These are phyloP conservation scores for Sclerotinia subarctica DNA, from an alignment of 2,329 filamentous ascomycete genomes.

Conservation along the genomic window DNA sequence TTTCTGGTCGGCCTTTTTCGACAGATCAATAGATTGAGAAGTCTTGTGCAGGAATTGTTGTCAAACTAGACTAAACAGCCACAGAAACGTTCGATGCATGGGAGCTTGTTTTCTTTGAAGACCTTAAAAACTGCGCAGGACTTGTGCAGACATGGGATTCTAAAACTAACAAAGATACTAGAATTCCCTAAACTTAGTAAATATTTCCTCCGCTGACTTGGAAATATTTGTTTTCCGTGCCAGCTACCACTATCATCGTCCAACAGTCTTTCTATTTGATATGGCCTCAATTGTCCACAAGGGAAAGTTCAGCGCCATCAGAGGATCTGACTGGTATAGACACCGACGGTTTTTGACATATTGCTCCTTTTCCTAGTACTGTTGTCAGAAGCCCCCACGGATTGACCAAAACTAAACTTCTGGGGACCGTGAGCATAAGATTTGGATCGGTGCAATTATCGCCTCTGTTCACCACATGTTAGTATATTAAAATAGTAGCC, in stretches of 20 bases:
- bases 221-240: not conserved
- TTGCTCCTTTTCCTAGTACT: not conserved
- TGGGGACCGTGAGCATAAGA: not conserved
- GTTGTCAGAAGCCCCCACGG: not conserved
- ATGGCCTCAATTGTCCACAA: not conserved
- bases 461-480: not conserved
- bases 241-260: not conserved
- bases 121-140: not conserved
- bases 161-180: not conserved
- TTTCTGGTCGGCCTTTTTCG: too few species aligned
- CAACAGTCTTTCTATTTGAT: not conserved
- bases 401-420: not conserved
- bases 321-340: not conserved
- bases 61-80: not conserved
- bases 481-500: not conserved
- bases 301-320: not conserved
- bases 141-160: too few species aligned
- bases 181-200: not conserved
- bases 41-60: not conserved
- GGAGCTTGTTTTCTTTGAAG: not conserved
- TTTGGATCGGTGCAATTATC: not conserved
- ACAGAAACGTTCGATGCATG: not conserved
- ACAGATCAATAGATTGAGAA: not conserved
- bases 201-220: too few species aligned
- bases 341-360: not conserved